phyloP scores from a whole-genome alignment of 495 filamentous ascomycete genomes.

The Aspergillus steynii region DNA sequence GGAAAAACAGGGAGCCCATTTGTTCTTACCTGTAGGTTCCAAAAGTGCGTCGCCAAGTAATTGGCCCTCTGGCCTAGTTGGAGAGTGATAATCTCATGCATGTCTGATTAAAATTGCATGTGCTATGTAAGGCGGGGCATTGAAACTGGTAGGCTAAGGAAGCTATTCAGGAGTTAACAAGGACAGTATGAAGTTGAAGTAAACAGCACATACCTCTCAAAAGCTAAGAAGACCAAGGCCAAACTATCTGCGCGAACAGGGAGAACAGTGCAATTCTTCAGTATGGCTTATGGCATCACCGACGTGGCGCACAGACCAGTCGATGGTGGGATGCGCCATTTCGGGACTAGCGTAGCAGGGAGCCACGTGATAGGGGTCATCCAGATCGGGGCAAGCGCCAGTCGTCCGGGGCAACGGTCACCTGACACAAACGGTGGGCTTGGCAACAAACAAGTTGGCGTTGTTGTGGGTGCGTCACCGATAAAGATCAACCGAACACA shows the following conservation, averaged over 20 bases:
- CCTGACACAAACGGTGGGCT: slow-evolving; percentile 25
- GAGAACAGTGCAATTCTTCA: too few relatives aligned
- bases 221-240: neutral
- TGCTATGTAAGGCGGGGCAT: neutral
- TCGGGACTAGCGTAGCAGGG: slow-evolving; percentile 8
- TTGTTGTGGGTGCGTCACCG: slow-evolving; percentile 37
- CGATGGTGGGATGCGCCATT: neutral
- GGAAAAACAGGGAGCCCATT: neutral
- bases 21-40: slow-evolving; percentile 81
- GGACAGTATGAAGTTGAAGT: neutral
- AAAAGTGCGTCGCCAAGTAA: slow-evolving; percentile 96
- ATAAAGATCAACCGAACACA: slow-evolving; percentile 18
- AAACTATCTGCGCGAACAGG: neutral
- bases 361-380: slow-evolving; percentile 10
- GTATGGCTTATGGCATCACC: too few relatives aligned
- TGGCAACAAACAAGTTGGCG: slow-evolving; percentile 36
- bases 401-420: slow-evolving; percentile 44
- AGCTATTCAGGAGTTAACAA: neutral
- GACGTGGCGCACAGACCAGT: neutral
- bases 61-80: slow-evolving; percentile 93
- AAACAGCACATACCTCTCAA: neutral
- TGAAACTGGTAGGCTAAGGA: neutral
- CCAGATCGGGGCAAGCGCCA: slow-evolving; percentile 11
- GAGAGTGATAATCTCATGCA: slow-evolving; percentile 96
- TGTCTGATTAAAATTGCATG: slow-evolving; percentile 32